Conservation (phyloP, 345 rosid species). For the Passiflora organensis region DNA sequence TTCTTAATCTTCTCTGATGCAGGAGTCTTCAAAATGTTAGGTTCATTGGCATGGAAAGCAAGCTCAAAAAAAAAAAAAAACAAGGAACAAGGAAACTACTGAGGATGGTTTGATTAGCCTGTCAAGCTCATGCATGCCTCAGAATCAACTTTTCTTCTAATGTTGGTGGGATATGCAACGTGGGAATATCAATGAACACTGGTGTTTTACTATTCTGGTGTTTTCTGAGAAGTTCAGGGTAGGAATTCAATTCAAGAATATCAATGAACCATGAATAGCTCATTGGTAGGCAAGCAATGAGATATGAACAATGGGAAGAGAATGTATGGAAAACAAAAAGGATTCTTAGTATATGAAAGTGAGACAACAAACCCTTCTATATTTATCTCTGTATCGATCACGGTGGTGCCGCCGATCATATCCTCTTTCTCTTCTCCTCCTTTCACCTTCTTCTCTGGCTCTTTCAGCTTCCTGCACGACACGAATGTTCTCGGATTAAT, state of each 20-base stretch:
- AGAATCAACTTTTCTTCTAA: too few species aligned
- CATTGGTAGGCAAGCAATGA: background rate
- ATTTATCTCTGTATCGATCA: slow-evolving; percentile 37
- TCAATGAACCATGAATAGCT: background rate
- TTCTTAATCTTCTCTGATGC: too few species aligned
- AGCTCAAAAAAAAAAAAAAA: too few species aligned
- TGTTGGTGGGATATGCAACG: too few species aligned
- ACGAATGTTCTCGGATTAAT: too few species aligned
- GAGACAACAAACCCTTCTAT: slow-evolving; percentile 36
- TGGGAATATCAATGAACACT: too few species aligned
- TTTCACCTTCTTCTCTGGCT: slow-evolving; percentile 87
- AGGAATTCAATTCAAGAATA: background rate
- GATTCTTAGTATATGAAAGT: background rate
- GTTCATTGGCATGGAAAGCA: too few species aligned
- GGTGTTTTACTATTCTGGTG: too few species aligned
- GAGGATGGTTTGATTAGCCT: too few species aligned
- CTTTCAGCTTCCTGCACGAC: slow-evolving; percentile 54
- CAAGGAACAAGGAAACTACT: too few species aligned
- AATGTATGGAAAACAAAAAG: background rate
- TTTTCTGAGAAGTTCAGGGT: background rate
- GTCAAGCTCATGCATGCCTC: too few species aligned
- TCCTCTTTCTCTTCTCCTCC: slow-evolving; percentile 63
- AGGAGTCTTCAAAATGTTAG: too few species aligned
- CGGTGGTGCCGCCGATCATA: slow-evolving; percentile 33
- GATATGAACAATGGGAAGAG: background rate